Evolutionary conservation across 2,329 filamentous ascomycete genomes (phyloP), one percentile per base, ranked within the genome.

Genomic region (Fusarium newnesense): DNA sequence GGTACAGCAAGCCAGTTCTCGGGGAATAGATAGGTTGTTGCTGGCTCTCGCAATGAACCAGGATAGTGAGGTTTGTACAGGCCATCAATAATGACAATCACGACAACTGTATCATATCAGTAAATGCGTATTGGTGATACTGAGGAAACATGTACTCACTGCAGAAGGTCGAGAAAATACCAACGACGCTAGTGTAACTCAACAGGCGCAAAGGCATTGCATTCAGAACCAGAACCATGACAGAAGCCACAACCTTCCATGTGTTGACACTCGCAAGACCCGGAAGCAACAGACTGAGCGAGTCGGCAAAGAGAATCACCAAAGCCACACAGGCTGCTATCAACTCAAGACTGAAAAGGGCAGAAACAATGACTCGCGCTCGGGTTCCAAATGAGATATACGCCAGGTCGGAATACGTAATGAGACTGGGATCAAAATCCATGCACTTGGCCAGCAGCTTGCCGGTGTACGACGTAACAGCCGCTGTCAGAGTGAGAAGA

Each of bases 361-460:
- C 85, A 70, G 94, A 97, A 12, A 94, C 96, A 36, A 93, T 88
- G 39, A 97, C 85, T 40, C 96, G 92, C 40, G 95, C 96, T 65
- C 89, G 91, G 21, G 91, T 89, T 13, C 96, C 96, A 81, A 97
- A 98, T 26, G 94, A 95, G 75, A 97, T 92, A 78, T 93, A 98
- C 4, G 96, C 96, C 53, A 98, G 86, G 79, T 98, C 96, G 39
- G 95, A 96, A 81, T 98, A 98, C 5, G 96, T 98, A 77, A 98
- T 95, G 72, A 98, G 89, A 57, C 90, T 93, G 67, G 88, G 89
- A 82, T 98, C 94, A 28, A 94, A 89, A 75, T 97, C 92, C 85
- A 98, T 92, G 81, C 96, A 98, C 81, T 93, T 96, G 34, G 94
- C 93, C 40, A 98, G 86, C 18, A 98, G 84, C 75, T 90, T 93